Evolutionary conservation across 2,329 filamentous ascomycete species (phyloP).

Genomic region (Elsinoe fawcettii): DNA sequence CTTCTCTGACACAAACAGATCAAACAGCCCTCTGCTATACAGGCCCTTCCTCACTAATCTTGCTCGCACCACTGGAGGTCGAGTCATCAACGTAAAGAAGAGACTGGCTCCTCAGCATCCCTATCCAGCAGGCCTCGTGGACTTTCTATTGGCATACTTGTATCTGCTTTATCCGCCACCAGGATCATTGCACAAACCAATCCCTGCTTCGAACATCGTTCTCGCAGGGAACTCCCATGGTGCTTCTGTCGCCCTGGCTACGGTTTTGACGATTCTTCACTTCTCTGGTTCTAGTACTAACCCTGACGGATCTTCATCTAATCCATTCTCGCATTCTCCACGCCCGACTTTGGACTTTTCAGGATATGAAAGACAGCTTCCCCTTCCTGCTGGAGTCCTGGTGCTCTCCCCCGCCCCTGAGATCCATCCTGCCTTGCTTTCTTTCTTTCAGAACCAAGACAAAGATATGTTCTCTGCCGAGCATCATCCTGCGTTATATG

Average conservation of each 20-base stretch:
- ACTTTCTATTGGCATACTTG: conserved; percentile 41
- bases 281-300: neutral
- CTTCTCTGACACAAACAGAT: neutral
- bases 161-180: conserved; percentile 39
- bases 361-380: neutral
- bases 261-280: conserved; percentile 34
- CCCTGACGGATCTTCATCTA: neutral
- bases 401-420: conserved; percentile 3
- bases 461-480: conserved; percentile 12
- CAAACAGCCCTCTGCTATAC: neutral
- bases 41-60: conserved; percentile 20
- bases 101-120: conserved; percentile 41
- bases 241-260: conserved; percentile 34
- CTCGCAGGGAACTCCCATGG: conserved; percentile 42
- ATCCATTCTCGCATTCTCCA: conserved; percentile 3
- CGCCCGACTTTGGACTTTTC: neutral
- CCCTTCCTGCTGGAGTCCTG: conserved; percentile 2
- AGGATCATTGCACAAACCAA: conserved; percentile 35
- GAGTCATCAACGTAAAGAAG: conserved; percentile 39
- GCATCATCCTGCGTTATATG: neutral
- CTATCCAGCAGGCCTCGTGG: conserved; percentile 41
- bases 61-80: conserved; percentile 34
- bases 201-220: conserved; percentile 38
- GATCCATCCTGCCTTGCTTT: neutral
- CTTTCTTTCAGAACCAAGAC: neutral